Evolutionary conservation across 345 rosid genomes (phyloP), one percentile per base, ranked within the genome.

Genomic region (Geranium brycei): DNA sequence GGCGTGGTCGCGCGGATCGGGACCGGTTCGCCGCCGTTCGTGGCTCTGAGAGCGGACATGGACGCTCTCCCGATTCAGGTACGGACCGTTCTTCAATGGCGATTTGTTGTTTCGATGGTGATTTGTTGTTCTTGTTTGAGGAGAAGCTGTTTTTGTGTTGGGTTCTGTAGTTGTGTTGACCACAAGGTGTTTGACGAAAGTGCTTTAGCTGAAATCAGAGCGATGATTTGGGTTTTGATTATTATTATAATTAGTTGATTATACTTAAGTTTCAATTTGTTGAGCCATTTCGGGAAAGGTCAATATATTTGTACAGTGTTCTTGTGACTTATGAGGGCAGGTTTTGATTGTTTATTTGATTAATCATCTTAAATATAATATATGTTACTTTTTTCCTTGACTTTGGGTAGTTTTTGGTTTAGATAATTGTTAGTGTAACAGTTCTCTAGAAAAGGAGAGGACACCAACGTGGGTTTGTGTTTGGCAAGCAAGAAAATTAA

Each of bases 61-160:
- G 91, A 85, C 75, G 91, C 91, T 62, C 78, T 85, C 4, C 88
- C 88, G 17, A 79, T 85, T 65, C 86, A 85, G 81, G 91, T 62
- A 47, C 53, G 12, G 14, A 47, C 53, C 1, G 11, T 47, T 13
- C 14, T 47, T 47, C 15, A 1, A 3, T 6, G 53, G 53, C 1
- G n/a, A n/a, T n/a, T n/a, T n/a, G n/a, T n/a, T n/a, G n/a, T 10
- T 11, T 47, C 11, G 13, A 47, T 13, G 7, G 53, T 6, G 53
- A 6, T 47, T 47, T 47, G 13, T 47, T 35, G 10, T 35, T 23
- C 28, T 0, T 23, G 28, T 23, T 23, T 47, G 53, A 10, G 15
- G 53, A 2, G 53, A 47, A 47, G 53, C 53, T 6, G 11, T 47
- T 47, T 47, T 47, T 13, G 11, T 47, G 53, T 3, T 47, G 53